These are phyloP conservation scores for Calonectria hongkongensis DNA, from an alignment of 2,329 filamentous ascomycete genomes.

Conservation along the genomic window DNA sequence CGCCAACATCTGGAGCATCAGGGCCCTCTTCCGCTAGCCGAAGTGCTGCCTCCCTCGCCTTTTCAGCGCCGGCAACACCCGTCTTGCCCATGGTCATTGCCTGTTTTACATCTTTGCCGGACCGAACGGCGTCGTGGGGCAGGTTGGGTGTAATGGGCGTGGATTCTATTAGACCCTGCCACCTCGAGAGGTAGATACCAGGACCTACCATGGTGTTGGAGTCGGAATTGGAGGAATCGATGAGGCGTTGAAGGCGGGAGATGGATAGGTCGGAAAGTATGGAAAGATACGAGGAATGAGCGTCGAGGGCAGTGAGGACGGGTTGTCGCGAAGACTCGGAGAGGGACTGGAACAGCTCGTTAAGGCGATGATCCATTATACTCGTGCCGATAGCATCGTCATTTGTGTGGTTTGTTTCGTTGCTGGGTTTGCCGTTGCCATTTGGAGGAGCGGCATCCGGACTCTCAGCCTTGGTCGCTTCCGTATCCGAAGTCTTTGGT, in stretches of 20 bases:
- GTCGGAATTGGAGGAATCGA: constrained; percentile 62
- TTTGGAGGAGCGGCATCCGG: constrained; percentile 11
- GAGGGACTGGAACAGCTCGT: constrained; percentile 67
- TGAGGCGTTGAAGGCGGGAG: constrained; percentile 73
- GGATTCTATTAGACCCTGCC: constrained; percentile 83
- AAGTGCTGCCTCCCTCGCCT: constrained; percentile 50
- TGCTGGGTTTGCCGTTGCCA: constrained; percentile 34
- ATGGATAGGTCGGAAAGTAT: constrained; percentile 72
- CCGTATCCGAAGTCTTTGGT: constrained; percentile 1
- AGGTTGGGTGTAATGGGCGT: constrained; percentile 79
- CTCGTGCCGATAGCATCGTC: constrained; percentile 48
- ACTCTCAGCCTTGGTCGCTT: constrained; percentile 1
- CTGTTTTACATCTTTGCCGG: constrained; percentile 71
- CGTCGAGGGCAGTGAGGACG: constrained; percentile 73
- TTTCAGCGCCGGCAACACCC: constrained; percentile 57
- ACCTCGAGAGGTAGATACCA: constrained; percentile 82
- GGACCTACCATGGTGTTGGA: constrained; percentile 73
- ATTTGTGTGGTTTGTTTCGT: constrained; percentile 57
- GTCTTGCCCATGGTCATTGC: constrained; percentile 66
- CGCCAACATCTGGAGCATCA: constrained; percentile 63
- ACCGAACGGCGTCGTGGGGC: constrained; percentile 70
- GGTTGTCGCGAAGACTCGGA: constrained; percentile 64
- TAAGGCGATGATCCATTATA: constrained; percentile 64
- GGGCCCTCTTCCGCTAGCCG: constrained; percentile 54
- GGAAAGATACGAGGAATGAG: constrained; percentile 76